These are phyloP conservation scores for Panicum virgatum DNA, from an alignment of 202 grass and related monocot genomes.

Conservation along the genomic window DNA sequence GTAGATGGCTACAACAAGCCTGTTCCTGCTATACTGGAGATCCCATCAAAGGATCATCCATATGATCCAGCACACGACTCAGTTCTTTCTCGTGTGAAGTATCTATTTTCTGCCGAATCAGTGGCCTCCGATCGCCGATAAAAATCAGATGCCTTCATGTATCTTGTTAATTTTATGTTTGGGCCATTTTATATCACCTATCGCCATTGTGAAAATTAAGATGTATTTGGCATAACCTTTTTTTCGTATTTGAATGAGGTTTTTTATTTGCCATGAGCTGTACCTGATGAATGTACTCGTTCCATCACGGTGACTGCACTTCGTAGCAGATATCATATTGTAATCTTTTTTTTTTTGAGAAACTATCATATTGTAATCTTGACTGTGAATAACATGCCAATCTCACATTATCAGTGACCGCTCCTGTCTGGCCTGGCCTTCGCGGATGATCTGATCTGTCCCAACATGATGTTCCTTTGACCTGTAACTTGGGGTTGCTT, in stretches of 20 bases:
- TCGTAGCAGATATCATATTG: background rate
- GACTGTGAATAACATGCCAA: background rate
- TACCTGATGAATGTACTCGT: background rate
- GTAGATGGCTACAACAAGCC: conserved; percentile 98
- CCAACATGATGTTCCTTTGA: no score
- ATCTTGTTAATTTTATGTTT: background rate
- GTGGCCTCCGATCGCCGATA: conserved; percentile 69
- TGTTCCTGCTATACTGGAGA: conserved; percentile 92
- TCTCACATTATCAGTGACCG: background rate
- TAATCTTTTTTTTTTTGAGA: no score
- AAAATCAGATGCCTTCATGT: background rate
- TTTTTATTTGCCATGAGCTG: background rate
- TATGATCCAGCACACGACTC: conserved; percentile 91
- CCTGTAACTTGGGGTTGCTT: no score
- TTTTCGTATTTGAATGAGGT: background rate
- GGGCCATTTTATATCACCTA: background rate
- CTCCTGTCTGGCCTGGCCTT: background rate
- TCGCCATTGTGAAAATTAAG: conserved; percentile 22
- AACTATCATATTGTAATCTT: background rate
- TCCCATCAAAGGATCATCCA: conserved; percentile 97
- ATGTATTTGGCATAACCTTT: background rate
- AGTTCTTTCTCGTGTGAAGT: conserved; percentile 86
- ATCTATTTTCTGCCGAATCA: conserved; percentile 84
- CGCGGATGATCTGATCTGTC: no score
- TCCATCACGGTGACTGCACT: background rate